phyloP scores from a whole-genome alignment of 2,329 filamentous ascomycete species.

The Aspergillus udagawae region DNA sequence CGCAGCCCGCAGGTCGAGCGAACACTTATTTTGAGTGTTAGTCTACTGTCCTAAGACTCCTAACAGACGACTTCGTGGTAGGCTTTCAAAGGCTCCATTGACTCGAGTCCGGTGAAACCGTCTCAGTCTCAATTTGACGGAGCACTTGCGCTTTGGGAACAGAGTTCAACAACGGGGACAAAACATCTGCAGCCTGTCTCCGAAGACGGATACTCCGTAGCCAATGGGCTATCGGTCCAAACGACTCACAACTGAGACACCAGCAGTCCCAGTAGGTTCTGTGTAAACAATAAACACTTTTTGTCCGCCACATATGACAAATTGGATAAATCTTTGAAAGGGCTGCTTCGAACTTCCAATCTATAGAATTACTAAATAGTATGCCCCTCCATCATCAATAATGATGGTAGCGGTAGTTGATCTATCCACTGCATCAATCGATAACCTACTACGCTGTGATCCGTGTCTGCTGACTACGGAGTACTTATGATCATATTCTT shows the following conservation, averaged over 20 bases:
- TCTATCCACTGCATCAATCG: not conserved
- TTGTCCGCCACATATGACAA: not conserved
- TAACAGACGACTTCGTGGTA: not conserved
- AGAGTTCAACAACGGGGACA: not conserved
- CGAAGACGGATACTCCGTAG: not conserved
- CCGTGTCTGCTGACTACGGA: not conserved
- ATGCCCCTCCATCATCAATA: not conserved
- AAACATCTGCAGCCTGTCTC: not conserved
- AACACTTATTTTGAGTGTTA: too few relatives aligned
- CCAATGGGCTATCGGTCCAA: too few relatives aligned
- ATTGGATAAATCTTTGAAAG: not conserved
- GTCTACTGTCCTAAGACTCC: not conserved
- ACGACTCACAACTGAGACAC: not conserved
- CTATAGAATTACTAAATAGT: not conserved
- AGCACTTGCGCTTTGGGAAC: not conserved
- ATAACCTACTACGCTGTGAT: not conserved
- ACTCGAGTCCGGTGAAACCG: not conserved
- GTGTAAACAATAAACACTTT: not conserved
- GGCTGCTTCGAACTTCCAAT: not conserved
- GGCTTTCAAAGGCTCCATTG: not conserved
- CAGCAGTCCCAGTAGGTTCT: not conserved
- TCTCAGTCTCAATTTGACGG: not conserved
- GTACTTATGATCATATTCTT: conserved; percentile 1
- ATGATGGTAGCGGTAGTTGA: not conserved
- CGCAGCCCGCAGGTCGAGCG: too few relatives aligned